These are phyloP conservation scores for Aspergillus olivimuriae DNA, from an alignment of 495 filamentous ascomycete species.

Conservation along the genomic window DNA sequence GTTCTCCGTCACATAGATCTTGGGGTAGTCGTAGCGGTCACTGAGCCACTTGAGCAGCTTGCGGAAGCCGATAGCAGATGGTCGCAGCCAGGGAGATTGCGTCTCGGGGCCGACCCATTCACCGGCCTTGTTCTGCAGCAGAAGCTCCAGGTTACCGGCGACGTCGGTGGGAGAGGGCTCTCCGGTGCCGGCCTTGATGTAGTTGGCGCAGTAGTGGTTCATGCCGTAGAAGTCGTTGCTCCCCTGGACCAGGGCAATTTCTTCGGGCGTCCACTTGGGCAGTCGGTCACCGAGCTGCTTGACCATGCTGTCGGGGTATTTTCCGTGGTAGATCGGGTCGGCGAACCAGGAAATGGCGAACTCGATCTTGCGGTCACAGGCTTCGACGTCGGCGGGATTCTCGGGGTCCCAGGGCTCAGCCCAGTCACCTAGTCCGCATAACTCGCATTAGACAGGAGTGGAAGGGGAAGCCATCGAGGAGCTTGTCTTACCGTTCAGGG, in stretches of 20 bases:
- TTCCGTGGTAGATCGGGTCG: slow-evolving; percentile 69
- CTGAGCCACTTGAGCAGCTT: slow-evolving; percentile 73
- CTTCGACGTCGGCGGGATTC: slow-evolving; percentile 44
- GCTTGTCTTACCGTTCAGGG: slow-evolving; percentile 40
- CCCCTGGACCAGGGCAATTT: slow-evolving; percentile 60
- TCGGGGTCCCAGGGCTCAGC: slow-evolving; percentile 48
- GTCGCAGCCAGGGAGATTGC: slow-evolving; percentile 68
- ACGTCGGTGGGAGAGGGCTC: slow-evolving; percentile 56
- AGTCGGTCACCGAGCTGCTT: slow-evolving; percentile 66
- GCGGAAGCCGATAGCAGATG: slow-evolving; percentile 64
- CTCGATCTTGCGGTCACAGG: slow-evolving; percentile 46
- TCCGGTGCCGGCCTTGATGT: slow-evolving; percentile 62
- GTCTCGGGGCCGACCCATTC: slow-evolving; percentile 68
- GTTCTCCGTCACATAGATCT: slow-evolving; percentile 80
- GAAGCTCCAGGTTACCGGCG: slow-evolving; percentile 62
- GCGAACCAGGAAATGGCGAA: slow-evolving; percentile 56
- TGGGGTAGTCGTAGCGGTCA: slow-evolving; percentile 64
- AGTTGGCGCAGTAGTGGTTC: slow-evolving; percentile 83
- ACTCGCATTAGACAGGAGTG: background rate
- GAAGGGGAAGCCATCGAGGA: background rate
- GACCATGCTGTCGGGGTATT: slow-evolving; percentile 70
- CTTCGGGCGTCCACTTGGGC: slow-evolving; percentile 58
- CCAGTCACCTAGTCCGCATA: slow-evolving; percentile 49
- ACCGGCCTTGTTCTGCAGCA: slow-evolving; percentile 60
- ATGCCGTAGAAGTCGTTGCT: slow-evolving; percentile 81